Conservation (phyloP, 1,139 yeast species). For the Blastobotrys illinoisensis region DNA sequence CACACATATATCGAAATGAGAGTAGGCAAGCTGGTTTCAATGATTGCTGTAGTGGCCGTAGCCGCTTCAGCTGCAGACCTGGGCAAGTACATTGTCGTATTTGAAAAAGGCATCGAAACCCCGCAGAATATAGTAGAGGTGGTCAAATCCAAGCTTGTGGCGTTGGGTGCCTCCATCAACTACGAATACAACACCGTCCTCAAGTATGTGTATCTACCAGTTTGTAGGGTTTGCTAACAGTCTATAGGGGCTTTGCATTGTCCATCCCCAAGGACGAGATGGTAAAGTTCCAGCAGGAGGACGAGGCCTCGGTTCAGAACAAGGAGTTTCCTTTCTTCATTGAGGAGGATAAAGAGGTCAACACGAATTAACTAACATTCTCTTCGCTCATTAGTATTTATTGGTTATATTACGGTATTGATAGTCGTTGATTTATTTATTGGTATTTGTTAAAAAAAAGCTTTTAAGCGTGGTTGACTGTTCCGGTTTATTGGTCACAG, state of each 20-base stretch:
- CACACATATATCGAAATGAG: neutral
- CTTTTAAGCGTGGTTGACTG: neutral
- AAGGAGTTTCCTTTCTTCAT: conserved; percentile 36
- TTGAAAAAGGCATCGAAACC: conserved; percentile 32
- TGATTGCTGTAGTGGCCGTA: neutral
- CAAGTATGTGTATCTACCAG: conserved; percentile 11
- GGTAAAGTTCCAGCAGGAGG: conserved; percentile 22
- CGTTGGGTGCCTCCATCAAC: conserved; percentile 36
- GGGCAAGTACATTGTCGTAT: conserved; percentile 30
- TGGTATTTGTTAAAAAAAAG: neutral
- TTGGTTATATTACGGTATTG: neutral
- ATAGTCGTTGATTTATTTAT: conserved; percentile 1
- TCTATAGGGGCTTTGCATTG: conserved; percentile 39
- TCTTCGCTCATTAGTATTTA: neutral
- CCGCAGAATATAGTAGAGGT: conserved; percentile 31
- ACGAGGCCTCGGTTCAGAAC: conserved; percentile 17
- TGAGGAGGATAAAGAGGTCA: conserved; percentile 34
- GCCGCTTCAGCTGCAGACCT: neutral
- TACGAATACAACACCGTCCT: conserved; percentile 39
- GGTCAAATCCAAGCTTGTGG: conserved; percentile 31
- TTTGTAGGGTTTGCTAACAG: conserved; percentile 16
- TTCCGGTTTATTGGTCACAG: no score
- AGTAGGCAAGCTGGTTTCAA: neutral
- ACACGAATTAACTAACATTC: neutral
- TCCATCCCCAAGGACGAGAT: conserved; percentile 29